Evolutionary conservation across 192 early-diverging fungal genomes (phyloP).

Genomic region (Coemansia sp.): DNA sequence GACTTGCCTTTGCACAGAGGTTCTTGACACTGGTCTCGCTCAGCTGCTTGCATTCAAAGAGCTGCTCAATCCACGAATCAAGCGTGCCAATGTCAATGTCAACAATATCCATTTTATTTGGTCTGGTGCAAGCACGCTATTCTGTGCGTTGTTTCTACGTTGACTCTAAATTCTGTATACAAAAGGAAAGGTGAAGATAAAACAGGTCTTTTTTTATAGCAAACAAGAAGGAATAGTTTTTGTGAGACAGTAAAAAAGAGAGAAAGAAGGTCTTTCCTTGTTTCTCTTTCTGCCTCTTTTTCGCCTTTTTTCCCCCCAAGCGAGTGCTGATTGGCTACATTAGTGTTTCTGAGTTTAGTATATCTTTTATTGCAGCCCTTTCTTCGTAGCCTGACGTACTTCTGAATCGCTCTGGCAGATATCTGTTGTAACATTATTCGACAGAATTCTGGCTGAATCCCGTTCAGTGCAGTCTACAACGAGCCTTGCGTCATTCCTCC

Average conservation of each 20-base stretch:
- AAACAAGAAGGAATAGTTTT: background rate
- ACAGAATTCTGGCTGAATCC: too few relatives aligned
- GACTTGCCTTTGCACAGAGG: slow-evolving; percentile 92
- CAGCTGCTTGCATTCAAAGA: slow-evolving; percentile 94
- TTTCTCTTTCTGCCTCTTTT: too few relatives aligned
- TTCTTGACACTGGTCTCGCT: slow-evolving; percentile 91
- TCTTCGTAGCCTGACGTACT: too few relatives aligned
- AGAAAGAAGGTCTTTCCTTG: too few relatives aligned
- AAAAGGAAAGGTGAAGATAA: slow-evolving; percentile 6
- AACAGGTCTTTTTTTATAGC: background rate
- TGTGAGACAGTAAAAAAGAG: background rate
- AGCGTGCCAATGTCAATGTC: slow-evolving; percentile 78
- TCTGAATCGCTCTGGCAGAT: too few relatives aligned
- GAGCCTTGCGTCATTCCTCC: too few relatives aligned
- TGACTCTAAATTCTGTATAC: slow-evolving; percentile 1
- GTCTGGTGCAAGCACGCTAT: background rate
- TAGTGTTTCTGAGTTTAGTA: too few relatives aligned
- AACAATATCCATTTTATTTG: slow-evolving; percentile 48
- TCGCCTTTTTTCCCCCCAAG: too few relatives aligned
- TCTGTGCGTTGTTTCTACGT: slow-evolving; percentile 1
- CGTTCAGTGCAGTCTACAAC: too few relatives aligned
- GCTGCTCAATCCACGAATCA: slow-evolving; percentile 87
- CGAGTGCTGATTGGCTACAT: too few relatives aligned
- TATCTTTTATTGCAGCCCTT: too few relatives aligned
- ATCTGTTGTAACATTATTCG: too few relatives aligned